These are phyloP conservation scores for Apiotrichum gracile DNA, from an alignment of 1,284 basidiomycete genomes.

Conservation along the genomic window DNA sequence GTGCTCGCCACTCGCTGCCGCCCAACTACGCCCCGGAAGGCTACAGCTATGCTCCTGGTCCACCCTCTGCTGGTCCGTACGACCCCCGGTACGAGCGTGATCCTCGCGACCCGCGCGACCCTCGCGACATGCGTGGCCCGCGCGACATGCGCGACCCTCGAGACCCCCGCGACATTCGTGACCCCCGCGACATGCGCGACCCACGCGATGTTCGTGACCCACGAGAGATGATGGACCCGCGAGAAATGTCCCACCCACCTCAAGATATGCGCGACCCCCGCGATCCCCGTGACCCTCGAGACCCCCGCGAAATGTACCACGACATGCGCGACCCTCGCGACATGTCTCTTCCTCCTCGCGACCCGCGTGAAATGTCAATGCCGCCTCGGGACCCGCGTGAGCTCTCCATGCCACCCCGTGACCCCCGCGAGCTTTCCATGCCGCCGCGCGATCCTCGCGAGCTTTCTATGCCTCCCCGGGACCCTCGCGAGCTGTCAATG, in stretches of 20 bases:
- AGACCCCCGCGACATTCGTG: slow-evolving; percentile 3
- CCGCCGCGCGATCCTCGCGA: slow-evolving; percentile 3
- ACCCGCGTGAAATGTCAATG: slow-evolving; percentile 1
- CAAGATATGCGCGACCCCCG: background rate
- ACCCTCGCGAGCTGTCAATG: slow-evolving; percentile 1
- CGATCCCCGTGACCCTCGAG: background rate
- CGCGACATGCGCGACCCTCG: slow-evolving; percentile 6
- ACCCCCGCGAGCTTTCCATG: background rate
- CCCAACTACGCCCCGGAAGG: background rate
- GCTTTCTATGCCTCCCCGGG: background rate
- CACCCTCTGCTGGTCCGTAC: background rate
- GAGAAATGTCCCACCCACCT: background rate
- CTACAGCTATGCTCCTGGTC: background rate
- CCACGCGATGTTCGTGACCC: slow-evolving; percentile 3
- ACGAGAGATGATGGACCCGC: background rate
- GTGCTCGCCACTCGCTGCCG: background rate
- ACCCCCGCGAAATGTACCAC: no score
- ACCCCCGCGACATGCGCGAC: slow-evolving; percentile 3
- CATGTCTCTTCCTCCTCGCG: background rate
- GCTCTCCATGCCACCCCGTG: background rate
- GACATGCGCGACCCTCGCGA: slow-evolving; percentile 4
- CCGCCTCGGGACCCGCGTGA: background rate
- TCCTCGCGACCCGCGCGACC: slow-evolving; percentile 3
- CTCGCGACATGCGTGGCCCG: background rate
- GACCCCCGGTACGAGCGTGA: slow-evolving; percentile 11